Evolutionary conservation across 2,329 filamentous ascomycete genomes (phyloP), one percentile per base, ranked within the genome.

Genomic region (Ophiosphaerella korrae): DNA sequence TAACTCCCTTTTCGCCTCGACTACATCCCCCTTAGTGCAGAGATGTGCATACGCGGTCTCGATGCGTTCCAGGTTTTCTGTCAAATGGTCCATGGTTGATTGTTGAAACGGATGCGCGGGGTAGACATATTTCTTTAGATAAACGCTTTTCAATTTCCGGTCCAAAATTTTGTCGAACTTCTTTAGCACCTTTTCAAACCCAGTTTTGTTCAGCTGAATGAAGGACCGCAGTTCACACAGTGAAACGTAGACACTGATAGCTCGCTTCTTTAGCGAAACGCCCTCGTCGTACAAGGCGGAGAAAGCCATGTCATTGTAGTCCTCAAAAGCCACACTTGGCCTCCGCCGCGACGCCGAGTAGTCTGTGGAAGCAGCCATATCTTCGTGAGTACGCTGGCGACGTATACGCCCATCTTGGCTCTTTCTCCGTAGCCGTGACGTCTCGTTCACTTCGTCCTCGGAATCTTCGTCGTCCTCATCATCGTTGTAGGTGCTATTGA

Each of bases 161-260:
- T 97, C 88, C 50, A 96, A 77, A 50, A 89, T 97, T 80, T 99
- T 99, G 81, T 99, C 94, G 68, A 94, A 99, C 75, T 99, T 99
- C 77, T 99, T 99, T 61, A 97, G 78, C 0, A 96, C 92, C 76
- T 99, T 99, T 67, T 88, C 85, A 76, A 99, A 99, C 11, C 94
- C 94, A 0, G 94, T 99, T 75, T 89, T 89, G 80, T 99, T 99
- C 56, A 99, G 84, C 77, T 97, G 93, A 48, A 92, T 87, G 68
- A 92, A 99, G 2, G 93, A 97, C 71, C 96, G 95, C 66, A 99
- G 84, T 74, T 97, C 94, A 76, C 93, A 97, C 14, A 97, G 80
- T 59, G 90, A 89, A 39, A 99, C 94, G 70, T 97, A 99, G 53
- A 92, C 80, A 69, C 86, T 86, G 60, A 96, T 86, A 48, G 91